phyloP scores from a whole-genome alignment of 2,329 filamentous ascomycete genomes.

The Fusarium mangiferae region DNA sequence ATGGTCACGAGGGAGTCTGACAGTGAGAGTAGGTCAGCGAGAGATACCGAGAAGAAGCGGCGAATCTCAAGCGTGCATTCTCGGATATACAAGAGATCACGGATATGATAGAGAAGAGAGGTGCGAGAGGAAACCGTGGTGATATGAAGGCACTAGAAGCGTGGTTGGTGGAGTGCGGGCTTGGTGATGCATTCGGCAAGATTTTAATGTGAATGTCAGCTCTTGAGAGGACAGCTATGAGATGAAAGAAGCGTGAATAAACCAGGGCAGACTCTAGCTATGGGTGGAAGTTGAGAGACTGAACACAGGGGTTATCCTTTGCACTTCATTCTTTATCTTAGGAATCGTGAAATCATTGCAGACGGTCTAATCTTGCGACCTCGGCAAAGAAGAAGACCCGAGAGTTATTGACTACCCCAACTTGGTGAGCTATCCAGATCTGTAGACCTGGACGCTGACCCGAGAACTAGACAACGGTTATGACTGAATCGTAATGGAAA shows the following conservation, averaged over 20 bases:
- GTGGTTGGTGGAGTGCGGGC: slow-evolving; percentile 55
- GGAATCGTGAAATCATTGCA: background rate
- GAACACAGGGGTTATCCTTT: rapidly evolving
- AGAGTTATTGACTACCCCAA: background rate
- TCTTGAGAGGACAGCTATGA: too few species aligned
- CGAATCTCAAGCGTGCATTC: slow-evolving; percentile 55
- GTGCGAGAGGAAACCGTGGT: slow-evolving; percentile 60
- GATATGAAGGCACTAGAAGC: slow-evolving; percentile 64
- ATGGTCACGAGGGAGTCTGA: background rate
- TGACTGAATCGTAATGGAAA: rapidly evolving
- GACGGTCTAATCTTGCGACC: too few species aligned
- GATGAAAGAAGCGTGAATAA: background rate
- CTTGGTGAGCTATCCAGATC: background rate
- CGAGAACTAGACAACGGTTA: background rate
- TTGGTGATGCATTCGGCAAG: slow-evolving; percentile 42
- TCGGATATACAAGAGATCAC: slow-evolving; percentile 68
- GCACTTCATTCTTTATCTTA: rapidly evolving
- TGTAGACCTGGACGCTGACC: too few species aligned
- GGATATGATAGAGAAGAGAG: slow-evolving; percentile 58
- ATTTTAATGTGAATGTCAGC: slow-evolving; percentile 34
- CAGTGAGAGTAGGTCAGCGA: slow-evolving; percentile 56
- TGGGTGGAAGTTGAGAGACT: background rate
- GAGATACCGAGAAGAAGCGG: slow-evolving; percentile 55
- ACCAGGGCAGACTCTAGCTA: rapidly evolving
- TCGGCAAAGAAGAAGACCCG: too few species aligned